Evolutionary conservation across 768 basidiomycete genomes (phyloP), one percentile per base, ranked within the genome.

Genomic region (Gelatoporia subvermispora): DNA sequence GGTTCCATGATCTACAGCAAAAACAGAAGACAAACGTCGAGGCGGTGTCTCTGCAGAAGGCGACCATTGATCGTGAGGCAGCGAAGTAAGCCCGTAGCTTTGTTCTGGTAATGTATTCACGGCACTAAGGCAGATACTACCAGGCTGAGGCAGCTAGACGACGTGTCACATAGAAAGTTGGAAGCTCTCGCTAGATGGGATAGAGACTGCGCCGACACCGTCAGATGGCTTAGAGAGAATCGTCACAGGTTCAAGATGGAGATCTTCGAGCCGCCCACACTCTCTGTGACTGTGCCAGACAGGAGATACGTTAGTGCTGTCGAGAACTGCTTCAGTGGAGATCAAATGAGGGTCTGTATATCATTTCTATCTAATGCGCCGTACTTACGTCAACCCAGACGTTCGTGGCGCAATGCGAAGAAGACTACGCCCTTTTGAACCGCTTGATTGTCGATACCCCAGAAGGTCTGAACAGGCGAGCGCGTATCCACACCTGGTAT

Each of bases 181-280:
- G 66, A 76, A 21, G 69, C 60, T 20, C 72, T 90, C 36, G 45
- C 60, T 8, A 53, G 62, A 1, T 77, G 75, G 72, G 85, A 93
- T 57, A 60, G 48, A 0, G 81, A 85, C 39, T 77, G 78, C 34
- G 78, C 76, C 28, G 78, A 78, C 3, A 82, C 81, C 2, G 82
- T 91, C 2, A 49, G 73, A 3, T 94, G 91, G 89, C 70, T 94
- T 40, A 77, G 88, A 13, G 58, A 71, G 11, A 82, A 93, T 59
- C 73, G 70, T 41, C 55, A 76, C 52, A 67, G 69, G 49, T 93
- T 98, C 72, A 79, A 77, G 62, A 84, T 82, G 77, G 76, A 84
- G 46, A 82, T 97, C n/a, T 81, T 87, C 50, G 89, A 93, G 65
- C 95, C 96, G 15, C 82, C 93, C 0, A 71, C 82, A 56, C 73